These are phyloP conservation scores for Tylopilus plumbeoviolaceoides DNA, from an alignment of 768 basidiomycete genomes.

Conservation along the genomic window DNA sequence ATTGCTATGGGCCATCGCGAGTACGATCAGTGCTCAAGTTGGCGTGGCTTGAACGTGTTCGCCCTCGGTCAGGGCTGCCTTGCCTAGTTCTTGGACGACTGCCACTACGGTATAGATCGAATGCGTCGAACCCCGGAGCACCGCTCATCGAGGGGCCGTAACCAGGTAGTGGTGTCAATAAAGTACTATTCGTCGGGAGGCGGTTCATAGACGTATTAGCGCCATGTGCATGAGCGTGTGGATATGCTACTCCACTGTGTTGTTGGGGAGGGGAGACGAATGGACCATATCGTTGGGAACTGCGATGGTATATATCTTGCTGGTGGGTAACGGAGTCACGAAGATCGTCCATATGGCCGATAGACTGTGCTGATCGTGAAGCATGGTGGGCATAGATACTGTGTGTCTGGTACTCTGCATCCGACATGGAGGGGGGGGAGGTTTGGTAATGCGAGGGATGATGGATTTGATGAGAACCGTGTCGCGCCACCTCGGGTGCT, in stretches of 20 bases:
- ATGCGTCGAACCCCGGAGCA: slow-evolving; percentile 12
- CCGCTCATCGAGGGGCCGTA: slow-evolving; percentile 43
- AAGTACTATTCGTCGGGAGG: slow-evolving; percentile 60
- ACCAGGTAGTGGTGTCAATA: slow-evolving; percentile 66
- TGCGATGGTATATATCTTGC: slow-evolving; percentile 19
- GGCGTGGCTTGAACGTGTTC: slow-evolving; percentile 18
- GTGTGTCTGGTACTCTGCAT: slow-evolving; percentile 21
- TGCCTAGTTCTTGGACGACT: slow-evolving; percentile 42
- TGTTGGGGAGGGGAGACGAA: slow-evolving; percentile 19
- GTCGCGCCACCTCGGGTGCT: slow-evolving; percentile 14
- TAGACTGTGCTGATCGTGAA: slow-evolving; percentile 11
- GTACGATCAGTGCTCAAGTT: slow-evolving; percentile 5
- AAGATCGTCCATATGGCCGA: slow-evolving; percentile 16
- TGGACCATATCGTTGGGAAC: slow-evolving; percentile 26
- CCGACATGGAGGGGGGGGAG: slow-evolving; percentile 26
- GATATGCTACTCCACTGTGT: slow-evolving; percentile 12
- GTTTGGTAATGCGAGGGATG: slow-evolving; percentile 16
- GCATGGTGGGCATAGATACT: slow-evolving; percentile 26
- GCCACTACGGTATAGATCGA: slow-evolving; percentile 34
- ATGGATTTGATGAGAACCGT: slow-evolving; percentile 17
- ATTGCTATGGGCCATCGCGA: slow-evolving; percentile 9
- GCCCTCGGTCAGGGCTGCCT: slow-evolving; percentile 24
- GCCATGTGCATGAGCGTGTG: slow-evolving; percentile 26
- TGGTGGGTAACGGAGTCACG: slow-evolving; percentile 17
- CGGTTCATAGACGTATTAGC: slow-evolving; percentile 32